A percentile compares a stretch with the other conserved stretches of the same genome.
Evolutionary conservation across 331 rosid genomes (phyloP).

Genomic region (Quercus phellos): DNA sequence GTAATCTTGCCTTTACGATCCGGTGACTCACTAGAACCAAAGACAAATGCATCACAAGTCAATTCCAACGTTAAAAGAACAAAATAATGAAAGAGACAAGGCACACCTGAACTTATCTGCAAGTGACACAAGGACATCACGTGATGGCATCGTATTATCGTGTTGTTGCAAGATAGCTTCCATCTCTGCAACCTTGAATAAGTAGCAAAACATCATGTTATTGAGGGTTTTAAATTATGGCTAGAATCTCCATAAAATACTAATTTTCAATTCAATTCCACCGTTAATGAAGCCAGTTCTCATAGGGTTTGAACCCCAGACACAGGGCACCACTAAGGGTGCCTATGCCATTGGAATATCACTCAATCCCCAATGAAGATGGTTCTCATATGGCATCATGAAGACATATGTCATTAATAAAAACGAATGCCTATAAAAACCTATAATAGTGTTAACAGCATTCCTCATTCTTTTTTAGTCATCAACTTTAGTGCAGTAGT

Average conservation of each 20-base stretch:
- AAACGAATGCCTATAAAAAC: neutral
- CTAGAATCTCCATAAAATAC: neutral
- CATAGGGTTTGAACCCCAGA: neutral
- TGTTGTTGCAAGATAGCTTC: conserved; percentile 77
- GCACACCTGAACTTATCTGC: conserved; percentile 93
- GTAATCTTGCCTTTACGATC: conserved; percentile 87
- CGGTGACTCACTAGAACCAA: conserved; percentile 55
- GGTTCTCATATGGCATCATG: neutral
- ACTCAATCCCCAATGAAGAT: neutral
- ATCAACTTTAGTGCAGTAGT: neutral
- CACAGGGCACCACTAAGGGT: no score
- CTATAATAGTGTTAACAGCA: neutral
- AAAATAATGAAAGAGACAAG: conserved; percentile 14
- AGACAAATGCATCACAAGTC: conserved; percentile 9
- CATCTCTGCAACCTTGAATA: conserved; percentile 78
- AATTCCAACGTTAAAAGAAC: conserved; percentile 8
- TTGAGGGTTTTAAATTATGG: neutral
- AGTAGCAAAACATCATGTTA: conserved; percentile 2
- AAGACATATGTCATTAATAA: conserved; percentile 1
- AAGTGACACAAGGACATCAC: conserved; percentile 68
- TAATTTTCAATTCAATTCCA: neutral
- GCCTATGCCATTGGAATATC: no score
- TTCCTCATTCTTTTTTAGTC: neutral
- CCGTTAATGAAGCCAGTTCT: neutral
- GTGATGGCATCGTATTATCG: conserved; percentile 77